A percentile compares a stretch with the other conserved stretches of the same genome.
Evolutionary conservation across 306 rosid genomes (phyloP).

Genomic region (Ammopiptanthus mongolicus): DNA sequence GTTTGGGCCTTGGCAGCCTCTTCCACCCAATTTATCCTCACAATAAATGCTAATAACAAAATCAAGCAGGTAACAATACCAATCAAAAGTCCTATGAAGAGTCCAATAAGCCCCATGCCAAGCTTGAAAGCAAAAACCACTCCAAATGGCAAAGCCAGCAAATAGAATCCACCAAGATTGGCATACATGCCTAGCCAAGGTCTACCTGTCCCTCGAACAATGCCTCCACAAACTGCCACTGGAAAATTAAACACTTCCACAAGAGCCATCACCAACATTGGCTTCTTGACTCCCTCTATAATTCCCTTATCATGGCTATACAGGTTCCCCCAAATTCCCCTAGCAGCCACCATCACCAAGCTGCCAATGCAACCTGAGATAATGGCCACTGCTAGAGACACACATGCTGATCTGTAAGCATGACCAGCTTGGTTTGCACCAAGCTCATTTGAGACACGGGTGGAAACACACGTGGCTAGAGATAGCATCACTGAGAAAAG

Average conservation of each 20-base stretch:
- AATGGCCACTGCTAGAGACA: conserved; percentile 30
- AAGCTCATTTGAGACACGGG: conserved; percentile 66
- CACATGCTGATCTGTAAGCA: conserved; percentile 42
- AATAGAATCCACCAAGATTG: conserved; percentile 59
- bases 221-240: conserved; percentile 53
- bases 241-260: conserved; percentile 65
- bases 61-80: conserved; percentile 54
- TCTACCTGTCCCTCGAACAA: conserved; percentile 53
- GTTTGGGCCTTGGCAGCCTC: conserved; percentile 52
- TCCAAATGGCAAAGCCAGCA: conserved; percentile 56
- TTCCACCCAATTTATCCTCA: conserved; percentile 52
- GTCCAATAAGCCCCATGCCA: conserved; percentile 47
- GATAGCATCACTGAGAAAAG: conserved; percentile 65
- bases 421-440: conserved; percentile 43
- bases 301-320: conserved; percentile 47
- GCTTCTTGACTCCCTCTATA: conserved; percentile 55
- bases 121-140: conserved; percentile 52
- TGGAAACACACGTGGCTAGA: conserved; percentile 62
- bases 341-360: conserved; percentile 44
- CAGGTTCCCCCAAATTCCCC: conserved; percentile 58
- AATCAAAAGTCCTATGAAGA: conserved; percentile 47
- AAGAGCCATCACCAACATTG: conserved; percentile 48
- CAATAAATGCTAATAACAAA: conserved; percentile 40
- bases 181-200: conserved; percentile 65
- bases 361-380: conserved; percentile 41